A percentile compares a stretch with the other conserved stretches of the same genome.
These are phyloP conservation scores for Aureobasidium namibiae DNA, from an alignment of 2,329 filamentous ascomycete genomes.

Conservation along the genomic window DNA sequence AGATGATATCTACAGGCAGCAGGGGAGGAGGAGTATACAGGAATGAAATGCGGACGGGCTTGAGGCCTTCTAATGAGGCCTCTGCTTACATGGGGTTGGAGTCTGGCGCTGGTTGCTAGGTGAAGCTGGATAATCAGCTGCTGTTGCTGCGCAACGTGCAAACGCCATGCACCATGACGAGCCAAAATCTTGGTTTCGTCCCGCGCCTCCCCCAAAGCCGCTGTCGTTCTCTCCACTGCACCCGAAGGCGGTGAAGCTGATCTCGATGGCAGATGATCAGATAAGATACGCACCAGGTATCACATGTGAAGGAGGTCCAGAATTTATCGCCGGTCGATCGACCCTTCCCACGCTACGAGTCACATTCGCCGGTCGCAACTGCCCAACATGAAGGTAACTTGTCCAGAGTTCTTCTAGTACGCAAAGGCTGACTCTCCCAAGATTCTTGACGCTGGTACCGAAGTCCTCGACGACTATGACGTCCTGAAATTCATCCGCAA, in stretches of 20 bases:
- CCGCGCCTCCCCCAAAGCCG: background rate
- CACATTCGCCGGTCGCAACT: background rate
- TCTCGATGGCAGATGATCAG: background rate
- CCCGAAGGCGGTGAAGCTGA: background rate
- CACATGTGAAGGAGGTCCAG: constrained; percentile 6
- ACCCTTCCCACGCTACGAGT: background rate
- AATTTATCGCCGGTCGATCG: background rate
- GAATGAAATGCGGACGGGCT: background rate
- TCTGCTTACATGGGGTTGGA: constrained; percentile 6
- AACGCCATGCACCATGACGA: constrained; percentile 9
- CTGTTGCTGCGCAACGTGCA: background rate
- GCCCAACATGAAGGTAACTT: background rate
- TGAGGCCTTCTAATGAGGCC: constrained; percentile 11
- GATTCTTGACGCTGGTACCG: constrained; percentile 29
- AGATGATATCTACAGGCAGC: constrained; percentile 4
- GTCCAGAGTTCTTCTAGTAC: fast-evolving
- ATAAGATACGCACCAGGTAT: background rate
- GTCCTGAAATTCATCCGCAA: constrained; percentile 26
- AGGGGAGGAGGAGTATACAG: background rate
- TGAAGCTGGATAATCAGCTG: background rate
- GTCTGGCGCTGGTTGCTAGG: constrained; percentile 10
- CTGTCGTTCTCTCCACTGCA: constrained; percentile 3
- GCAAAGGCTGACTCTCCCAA: background rate
- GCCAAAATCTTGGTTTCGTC: constrained; percentile 5
- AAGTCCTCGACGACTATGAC: constrained; percentile 27